These are phyloP conservation scores for Tolypocladium tropicale DNA, from an alignment of 2,329 filamentous ascomycete genomes.

Conservation along the genomic window DNA sequence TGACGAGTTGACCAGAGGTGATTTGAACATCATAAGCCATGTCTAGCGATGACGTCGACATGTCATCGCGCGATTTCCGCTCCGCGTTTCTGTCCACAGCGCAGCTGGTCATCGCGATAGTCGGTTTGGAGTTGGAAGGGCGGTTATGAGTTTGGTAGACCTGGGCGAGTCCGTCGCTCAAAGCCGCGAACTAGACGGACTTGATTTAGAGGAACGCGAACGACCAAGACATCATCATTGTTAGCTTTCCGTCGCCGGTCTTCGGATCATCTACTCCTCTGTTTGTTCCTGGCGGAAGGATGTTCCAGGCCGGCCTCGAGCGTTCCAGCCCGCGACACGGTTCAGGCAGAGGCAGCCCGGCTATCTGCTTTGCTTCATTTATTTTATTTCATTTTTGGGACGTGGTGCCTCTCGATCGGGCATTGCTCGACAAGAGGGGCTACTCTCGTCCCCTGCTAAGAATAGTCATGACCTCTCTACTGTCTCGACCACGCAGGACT, in stretches of 20 bases:
- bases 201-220: not conserved
- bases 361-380: constrained; percentile 3
- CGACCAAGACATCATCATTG: not conserved
- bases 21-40: constrained; percentile 3
- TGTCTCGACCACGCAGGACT: not conserved
- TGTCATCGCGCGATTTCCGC: not conserved
- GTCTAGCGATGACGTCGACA: not conserved
- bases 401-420: constrained; percentile 7
- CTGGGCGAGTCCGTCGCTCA: not conserved
- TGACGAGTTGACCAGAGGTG: constrained; percentile 18
- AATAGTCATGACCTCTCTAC: not conserved
- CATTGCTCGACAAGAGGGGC: not conserved
- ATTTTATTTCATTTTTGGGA: constrained; percentile 2
- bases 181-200: not conserved
- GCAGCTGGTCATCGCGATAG: not conserved
- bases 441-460: not conserved
- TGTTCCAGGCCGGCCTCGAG: constrained; percentile 1
- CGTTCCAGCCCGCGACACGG: not conserved
- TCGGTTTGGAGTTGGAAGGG: not conserved
- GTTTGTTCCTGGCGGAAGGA: not conserved
- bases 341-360: constrained; percentile 1
- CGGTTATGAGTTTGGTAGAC: constrained; percentile 3
- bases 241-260: not conserved
- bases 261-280: not conserved
- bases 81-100: not conserved